A percentile compares a stretch with the other conserved stretches of the same genome.
Conservation (phyloP, 2,329 filamentous ascomycete genomes). For the Bipolaris bicolor region DNA sequence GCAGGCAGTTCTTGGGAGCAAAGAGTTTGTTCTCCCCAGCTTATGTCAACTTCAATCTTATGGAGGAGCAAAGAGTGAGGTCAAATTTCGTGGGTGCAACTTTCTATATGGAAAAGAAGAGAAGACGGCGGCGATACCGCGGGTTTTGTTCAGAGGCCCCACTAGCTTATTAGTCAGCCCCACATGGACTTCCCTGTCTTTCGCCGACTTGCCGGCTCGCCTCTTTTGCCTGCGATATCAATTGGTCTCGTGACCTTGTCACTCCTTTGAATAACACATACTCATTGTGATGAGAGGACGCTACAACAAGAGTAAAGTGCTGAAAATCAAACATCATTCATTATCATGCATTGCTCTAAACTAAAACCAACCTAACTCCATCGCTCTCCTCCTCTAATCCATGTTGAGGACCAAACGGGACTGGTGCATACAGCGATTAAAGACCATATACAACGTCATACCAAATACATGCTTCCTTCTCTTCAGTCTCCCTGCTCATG, state of each 20-base stretch:
- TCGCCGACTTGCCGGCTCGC: not conserved
- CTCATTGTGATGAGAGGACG: not conserved
- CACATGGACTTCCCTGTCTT: not conserved
- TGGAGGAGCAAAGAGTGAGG: slow-evolving; percentile 56
- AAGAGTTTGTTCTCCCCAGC: slow-evolving; percentile 57
- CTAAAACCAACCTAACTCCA: not conserved
- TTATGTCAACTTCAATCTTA: slow-evolving; percentile 63
- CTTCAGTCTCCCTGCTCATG: not conserved
- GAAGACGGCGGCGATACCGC: slow-evolving; percentile 11
- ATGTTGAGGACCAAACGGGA: not conserved
- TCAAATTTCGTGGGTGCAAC: slow-evolving; percentile 62
- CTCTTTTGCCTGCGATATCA: not conserved
- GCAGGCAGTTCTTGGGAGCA: slow-evolving; percentile 48
- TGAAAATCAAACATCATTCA: not conserved
- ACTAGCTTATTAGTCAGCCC: slow-evolving; percentile 3
- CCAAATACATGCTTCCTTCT: not conserved
- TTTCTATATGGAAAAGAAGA: slow-evolving; percentile 42
- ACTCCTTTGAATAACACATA: not conserved
- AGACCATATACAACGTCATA: not conserved
- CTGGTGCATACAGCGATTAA: not conserved
- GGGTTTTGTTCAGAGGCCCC: slow-evolving; percentile 23
- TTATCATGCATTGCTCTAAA: not conserved
- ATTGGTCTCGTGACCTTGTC: too few relatives aligned
- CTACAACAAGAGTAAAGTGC: not conserved
- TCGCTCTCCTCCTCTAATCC: not conserved